Evolutionary conservation across 1,284 basidiomycete genomes (phyloP).

Genomic region (Cerrena zonata): DNA sequence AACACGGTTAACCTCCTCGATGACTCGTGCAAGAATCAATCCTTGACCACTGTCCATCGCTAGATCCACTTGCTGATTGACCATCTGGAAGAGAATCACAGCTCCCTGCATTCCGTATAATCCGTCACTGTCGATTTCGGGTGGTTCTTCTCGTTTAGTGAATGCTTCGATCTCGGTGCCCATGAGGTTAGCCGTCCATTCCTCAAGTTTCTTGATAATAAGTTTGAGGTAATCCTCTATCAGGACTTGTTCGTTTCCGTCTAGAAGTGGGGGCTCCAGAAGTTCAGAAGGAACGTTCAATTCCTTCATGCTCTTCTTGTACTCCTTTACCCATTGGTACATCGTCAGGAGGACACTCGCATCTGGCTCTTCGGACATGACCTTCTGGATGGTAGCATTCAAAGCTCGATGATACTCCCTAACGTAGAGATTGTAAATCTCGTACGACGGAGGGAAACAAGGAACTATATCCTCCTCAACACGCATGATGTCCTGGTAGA

Average conservation of each 20-base stretch:
- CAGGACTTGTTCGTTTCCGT: conserved; percentile 87
- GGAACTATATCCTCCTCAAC: conserved; percentile 84
- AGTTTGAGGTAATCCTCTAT: conserved; percentile 95
- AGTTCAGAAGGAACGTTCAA: conserved; percentile 77
- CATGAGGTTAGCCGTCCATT: conserved; percentile 95
- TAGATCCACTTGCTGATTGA: conserved; percentile 94
- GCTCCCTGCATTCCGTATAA: conserved; percentile 89
- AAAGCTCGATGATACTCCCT: conserved; percentile 92
- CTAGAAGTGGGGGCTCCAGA: conserved; percentile 84
- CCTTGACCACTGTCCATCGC: conserved; percentile 95
- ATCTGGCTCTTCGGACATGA: conserved; percentile 76
- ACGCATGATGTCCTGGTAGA: conserved; percentile 90
- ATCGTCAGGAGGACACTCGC: conserved; percentile 82
- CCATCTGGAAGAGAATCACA: conserved; percentile 95
- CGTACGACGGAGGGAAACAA: conserved; percentile 89
- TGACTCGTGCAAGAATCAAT: conserved; percentile 84
- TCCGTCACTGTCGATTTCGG: conserved; percentile 85
- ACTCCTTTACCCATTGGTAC: conserved; percentile 92
- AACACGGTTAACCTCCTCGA: conserved; percentile 82
- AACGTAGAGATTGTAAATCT: conserved; percentile 80
- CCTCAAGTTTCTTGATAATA: conserved; percentile 92
- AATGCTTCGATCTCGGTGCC: conserved; percentile 86
- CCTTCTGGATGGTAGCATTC: conserved; percentile 67
- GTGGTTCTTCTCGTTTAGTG: conserved; percentile 75
- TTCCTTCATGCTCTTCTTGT: conserved; percentile 92